Evolutionary conservation across 2,329 filamentous ascomycete species (phyloP).

Genomic region (Sporothrix globosa): DNA sequence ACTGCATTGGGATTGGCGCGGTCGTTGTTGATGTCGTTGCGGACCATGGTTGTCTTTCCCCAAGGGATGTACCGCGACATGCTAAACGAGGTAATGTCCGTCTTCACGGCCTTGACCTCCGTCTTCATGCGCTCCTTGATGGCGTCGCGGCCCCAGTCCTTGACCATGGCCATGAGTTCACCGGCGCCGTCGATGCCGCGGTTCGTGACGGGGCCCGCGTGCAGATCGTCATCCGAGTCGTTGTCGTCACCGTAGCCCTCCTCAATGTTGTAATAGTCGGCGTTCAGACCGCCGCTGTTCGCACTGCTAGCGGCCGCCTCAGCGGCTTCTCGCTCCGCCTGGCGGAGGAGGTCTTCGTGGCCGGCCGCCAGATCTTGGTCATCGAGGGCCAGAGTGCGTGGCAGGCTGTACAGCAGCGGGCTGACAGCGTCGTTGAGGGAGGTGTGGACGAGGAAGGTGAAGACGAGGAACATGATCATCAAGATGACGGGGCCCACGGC

Average conservation of each 20-base stretch:
- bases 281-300: constrained; percentile 38
- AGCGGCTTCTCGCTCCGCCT: constrained; percentile 21
- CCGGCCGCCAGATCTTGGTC: constrained; percentile 39
- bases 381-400: constrained; percentile 61
- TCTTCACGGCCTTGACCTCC: constrained; percentile 36
- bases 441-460: constrained; percentile 76
- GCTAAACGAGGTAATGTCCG: constrained; percentile 41
- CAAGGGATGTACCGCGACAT: constrained; percentile 30
- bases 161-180: constrained; percentile 38
- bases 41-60: not conserved
- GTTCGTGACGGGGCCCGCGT: constrained; percentile 32
- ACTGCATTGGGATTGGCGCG: not conserved
- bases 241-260: constrained; percentile 45
- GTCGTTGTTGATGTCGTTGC: not conserved
- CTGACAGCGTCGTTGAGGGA: constrained; percentile 69
- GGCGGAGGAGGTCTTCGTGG: constrained; percentile 33
- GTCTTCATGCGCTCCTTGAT: constrained; percentile 34
- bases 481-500: constrained; percentile 71
- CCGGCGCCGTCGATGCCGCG: constrained; percentile 41
- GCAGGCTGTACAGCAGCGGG: constrained; percentile 72
- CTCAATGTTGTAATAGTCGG: constrained; percentile 43
- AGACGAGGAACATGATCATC: constrained; percentile 74
- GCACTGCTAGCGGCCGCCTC: not conserved
- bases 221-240: constrained; percentile 44
- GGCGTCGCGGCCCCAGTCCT: constrained; percentile 37